phyloP scores from a whole-genome alignment of 192 early-diverging fungal genomes.

The Diversispora eburnea region DNA sequence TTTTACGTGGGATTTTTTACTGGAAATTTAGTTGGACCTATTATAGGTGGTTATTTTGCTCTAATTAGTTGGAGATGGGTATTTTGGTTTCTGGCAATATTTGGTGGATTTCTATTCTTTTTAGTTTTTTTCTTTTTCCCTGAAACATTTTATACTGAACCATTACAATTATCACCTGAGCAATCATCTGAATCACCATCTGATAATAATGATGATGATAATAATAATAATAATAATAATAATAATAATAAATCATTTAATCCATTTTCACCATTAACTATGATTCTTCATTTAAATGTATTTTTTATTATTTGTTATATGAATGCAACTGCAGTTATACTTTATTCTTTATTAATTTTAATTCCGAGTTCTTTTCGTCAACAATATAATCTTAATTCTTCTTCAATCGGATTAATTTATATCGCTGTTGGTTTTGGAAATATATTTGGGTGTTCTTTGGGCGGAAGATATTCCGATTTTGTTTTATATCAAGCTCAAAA shows the following conservation, averaged over 20 bases:
- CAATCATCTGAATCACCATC: not conserved
- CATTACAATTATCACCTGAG: not conserved
- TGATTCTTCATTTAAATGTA: not conserved
- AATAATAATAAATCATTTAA: not conserved
- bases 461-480: constrained; percentile 42
- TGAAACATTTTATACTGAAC: constrained; percentile 9
- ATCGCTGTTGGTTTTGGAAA: constrained; percentile 40
- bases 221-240: not conserved
- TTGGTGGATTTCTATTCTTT: not conserved
- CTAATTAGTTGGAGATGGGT: constrained; percentile 15
- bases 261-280: constrained; percentile 1
- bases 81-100: constrained; percentile 14
- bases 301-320: not conserved
- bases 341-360: not conserved
- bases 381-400: constrained; percentile 1
- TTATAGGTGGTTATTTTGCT: not conserved
- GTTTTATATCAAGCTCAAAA: constrained; percentile 11
- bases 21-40: not conserved
- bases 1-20: not conserved
- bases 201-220: not conserved
- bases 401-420: constrained; percentile 15
- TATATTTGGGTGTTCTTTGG: constrained; percentile 40
- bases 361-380: not conserved
- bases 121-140: not conserved
- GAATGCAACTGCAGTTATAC: too few relatives aligned